Evolutionary conservation across 345 rosid species (phyloP).

Genomic region (Dimocarpus longan): DNA sequence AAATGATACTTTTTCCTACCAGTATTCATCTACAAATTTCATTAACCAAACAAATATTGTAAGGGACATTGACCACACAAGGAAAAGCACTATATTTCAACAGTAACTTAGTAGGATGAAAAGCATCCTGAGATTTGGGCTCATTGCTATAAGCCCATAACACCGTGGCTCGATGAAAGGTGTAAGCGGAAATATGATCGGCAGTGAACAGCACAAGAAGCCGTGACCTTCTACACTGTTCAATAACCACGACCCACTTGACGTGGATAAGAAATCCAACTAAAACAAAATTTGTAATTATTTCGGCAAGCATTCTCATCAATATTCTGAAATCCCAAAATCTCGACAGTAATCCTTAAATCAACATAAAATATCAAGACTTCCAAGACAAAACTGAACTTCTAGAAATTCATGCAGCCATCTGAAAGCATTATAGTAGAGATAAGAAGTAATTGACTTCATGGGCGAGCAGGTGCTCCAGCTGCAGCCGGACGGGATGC

Average conservation of each 20-base stretch:
- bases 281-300: slow-evolving; percentile 1
- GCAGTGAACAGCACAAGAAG: neutral
- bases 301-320: neutral
- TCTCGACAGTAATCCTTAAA: neutral
- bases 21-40: neutral
- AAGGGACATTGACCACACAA: neutral
- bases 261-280: neutral
- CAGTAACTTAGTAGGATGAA: neutral
- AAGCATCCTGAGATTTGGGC: neutral
- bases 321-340: neutral
- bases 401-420: slow-evolving; percentile 6
- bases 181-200: neutral
- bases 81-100: neutral
- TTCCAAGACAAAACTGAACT: slow-evolving; percentile 18
- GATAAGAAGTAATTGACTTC: slow-evolving; percentile 8
- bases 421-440: slow-evolving; percentile 24
- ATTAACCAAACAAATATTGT: neutral
- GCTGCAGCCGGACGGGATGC: slow-evolving; percentile 60
- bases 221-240: neutral
- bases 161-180: neutral
- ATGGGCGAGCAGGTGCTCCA: slow-evolving; percentile 52
- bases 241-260: neutral
- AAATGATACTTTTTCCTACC: too few relatives aligned
- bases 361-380: neutral
- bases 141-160: neutral